These are phyloP conservation scores for Verticillium longisporum DNA, from an alignment of 2,329 filamentous ascomycete species.

Conservation along the genomic window DNA sequence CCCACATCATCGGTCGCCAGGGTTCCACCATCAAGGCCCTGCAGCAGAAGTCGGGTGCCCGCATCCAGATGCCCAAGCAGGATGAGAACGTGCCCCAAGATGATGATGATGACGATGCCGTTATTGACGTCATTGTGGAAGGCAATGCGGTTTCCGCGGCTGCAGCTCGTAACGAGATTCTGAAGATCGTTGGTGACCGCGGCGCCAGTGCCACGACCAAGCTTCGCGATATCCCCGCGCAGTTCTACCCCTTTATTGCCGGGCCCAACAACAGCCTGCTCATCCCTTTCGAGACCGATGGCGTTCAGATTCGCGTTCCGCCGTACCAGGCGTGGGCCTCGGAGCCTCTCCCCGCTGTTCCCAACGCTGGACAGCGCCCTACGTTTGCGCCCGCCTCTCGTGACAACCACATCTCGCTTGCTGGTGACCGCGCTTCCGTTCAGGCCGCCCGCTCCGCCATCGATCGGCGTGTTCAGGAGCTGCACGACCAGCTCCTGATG, in stretches of 20 bases:
- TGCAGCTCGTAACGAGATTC: slow-evolving; percentile 75
- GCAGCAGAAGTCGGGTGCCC: slow-evolving; percentile 82
- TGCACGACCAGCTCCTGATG: slow-evolving; percentile 68
- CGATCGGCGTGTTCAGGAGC: slow-evolving; percentile 68
- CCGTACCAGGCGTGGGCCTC: slow-evolving; percentile 70
- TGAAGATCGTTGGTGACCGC: slow-evolving; percentile 81
- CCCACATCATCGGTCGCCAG: slow-evolving; percentile 88
- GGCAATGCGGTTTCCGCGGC: slow-evolving; percentile 85
- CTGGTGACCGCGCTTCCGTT: slow-evolving; percentile 77
- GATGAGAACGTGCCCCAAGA: slow-evolving; percentile 52
- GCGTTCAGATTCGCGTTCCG: slow-evolving; percentile 77
- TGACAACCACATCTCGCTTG: slow-evolving; percentile 75
- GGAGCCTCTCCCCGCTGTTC: slow-evolving; percentile 58
- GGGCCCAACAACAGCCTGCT: slow-evolving; percentile 66
- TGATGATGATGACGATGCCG: slow-evolving; percentile 71
- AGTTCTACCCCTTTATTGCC: slow-evolving; percentile 93
- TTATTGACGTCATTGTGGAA: slow-evolving; percentile 81
- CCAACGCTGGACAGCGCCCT: slow-evolving; percentile 56
- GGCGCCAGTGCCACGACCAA: slow-evolving; percentile 76
- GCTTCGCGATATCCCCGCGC: slow-evolving; percentile 76
- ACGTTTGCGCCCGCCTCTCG: slow-evolving; percentile 63
- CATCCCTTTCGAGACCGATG: slow-evolving; percentile 64
- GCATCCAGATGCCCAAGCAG: slow-evolving; percentile 80
- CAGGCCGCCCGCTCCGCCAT: slow-evolving; percentile 74
- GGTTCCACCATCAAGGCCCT: slow-evolving; percentile 87